These are phyloP conservation scores for Lipomyces starkeyi DNA, from an alignment of 805 yeast genomes.

Conservation along the genomic window DNA sequence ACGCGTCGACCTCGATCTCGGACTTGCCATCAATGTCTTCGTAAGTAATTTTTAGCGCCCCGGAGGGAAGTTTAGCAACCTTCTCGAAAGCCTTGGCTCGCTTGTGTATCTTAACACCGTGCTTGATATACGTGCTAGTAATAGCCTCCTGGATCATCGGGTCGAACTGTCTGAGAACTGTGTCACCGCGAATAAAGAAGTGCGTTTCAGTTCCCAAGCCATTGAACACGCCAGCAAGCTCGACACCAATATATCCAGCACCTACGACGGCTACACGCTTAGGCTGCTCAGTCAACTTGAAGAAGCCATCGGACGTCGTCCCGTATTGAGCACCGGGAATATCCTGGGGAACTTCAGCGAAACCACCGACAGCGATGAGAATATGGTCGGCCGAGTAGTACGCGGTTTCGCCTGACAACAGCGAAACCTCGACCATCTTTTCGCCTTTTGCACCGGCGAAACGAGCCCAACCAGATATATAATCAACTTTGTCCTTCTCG, in stretches of 20 bases:
- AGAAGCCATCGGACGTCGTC: constrained; percentile 89
- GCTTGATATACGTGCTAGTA: constrained; percentile 78
- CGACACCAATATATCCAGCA: constrained; percentile 97
- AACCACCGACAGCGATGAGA: constrained; percentile 93
- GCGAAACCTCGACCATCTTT: constrained; percentile 69
- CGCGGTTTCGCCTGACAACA: constrained; percentile 64
- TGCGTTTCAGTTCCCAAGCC: constrained; percentile 87
- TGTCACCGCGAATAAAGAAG: constrained; percentile 87
- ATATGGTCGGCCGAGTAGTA: constrained; percentile 79
- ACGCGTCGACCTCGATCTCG: constrained; percentile 69
- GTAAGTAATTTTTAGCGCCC: constrained; percentile 57
- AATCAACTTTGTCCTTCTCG: constrained; percentile 86
- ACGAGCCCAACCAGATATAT: constrained; percentile 82
- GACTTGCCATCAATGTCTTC: constrained; percentile 50
- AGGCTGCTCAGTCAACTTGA: constrained; percentile 80
- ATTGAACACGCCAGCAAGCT: constrained; percentile 91
- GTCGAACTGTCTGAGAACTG: constrained; percentile 88
- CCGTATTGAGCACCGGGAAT: constrained; percentile 86
- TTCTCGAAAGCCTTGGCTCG: constrained; percentile 57
- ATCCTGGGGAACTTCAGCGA: constrained; percentile 68
- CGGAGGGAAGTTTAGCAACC: constrained; percentile 50
- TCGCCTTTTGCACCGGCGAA: constrained; percentile 65
- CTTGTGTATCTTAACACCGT: constrained; percentile 84
- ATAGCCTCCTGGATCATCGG: constrained; percentile 75
- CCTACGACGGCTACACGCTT: constrained; percentile 93